phyloP scores from a whole-genome alignment of 345 rosid genomes.

The Salix koriyanagi region DNA sequence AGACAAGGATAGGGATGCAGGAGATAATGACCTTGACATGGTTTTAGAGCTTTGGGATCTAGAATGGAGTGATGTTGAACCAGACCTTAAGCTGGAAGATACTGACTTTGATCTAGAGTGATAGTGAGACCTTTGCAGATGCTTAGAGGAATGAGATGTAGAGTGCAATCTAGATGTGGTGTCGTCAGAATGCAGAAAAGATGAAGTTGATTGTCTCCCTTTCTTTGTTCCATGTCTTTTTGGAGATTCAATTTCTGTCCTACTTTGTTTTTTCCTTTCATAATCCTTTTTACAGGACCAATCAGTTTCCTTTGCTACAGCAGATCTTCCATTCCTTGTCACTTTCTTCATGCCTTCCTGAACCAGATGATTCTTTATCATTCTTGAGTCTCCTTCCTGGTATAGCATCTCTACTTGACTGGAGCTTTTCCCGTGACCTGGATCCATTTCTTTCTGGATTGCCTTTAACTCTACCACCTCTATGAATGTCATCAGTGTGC shows the following conservation, averaged over 20 bases:
- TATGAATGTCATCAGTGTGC: slow-evolving; percentile 11
- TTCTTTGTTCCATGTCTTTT: slow-evolving; percentile 20
- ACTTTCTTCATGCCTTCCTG: slow-evolving; percentile 12
- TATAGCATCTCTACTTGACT: slow-evolving; percentile 13
- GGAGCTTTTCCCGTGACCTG: slow-evolving; percentile 21
- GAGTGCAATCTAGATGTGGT: slow-evolving; percentile 23
- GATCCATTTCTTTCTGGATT: slow-evolving; percentile 20
- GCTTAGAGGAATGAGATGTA: slow-evolving; percentile 22
- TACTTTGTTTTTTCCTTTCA: slow-evolving; percentile 23
- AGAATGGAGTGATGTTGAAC: slow-evolving; percentile 16
- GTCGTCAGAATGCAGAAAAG: slow-evolving; percentile 18
- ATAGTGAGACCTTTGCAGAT: slow-evolving; percentile 8
- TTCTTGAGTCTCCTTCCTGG: slow-evolving; percentile 5
- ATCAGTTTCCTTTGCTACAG: slow-evolving; percentile 16
- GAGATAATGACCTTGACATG: slow-evolving; percentile 23
- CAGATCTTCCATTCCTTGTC: slow-evolving; percentile 16
- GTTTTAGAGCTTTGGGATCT: slow-evolving; percentile 18
- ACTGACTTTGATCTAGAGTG: slow-evolving; percentile 25
- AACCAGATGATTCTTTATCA: slow-evolving; percentile 19
- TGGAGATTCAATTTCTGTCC: slow-evolving; percentile 21
- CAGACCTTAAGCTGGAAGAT: slow-evolving; percentile 28
- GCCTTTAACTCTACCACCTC: slow-evolving; percentile 19
- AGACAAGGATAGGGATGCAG: slow-evolving; percentile 22
- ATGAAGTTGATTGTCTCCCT: slow-evolving; percentile 26
- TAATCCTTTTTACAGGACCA: slow-evolving; percentile 10